Base-by-base conservation (phyloP, 2,329 filamentous ascomycete species). In the Aspergillus arachidicola region DNA sequence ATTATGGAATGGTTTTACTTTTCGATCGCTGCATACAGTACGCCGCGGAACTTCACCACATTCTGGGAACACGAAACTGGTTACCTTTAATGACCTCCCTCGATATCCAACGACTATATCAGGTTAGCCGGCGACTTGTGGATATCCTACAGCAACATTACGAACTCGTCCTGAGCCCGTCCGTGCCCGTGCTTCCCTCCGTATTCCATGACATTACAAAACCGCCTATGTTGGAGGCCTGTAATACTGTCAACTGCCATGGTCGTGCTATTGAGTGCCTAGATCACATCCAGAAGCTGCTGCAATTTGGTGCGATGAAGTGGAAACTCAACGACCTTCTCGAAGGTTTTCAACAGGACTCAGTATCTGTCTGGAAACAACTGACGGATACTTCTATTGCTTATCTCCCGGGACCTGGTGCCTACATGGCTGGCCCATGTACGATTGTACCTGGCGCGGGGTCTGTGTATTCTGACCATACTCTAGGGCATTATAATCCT, bases 1-100 rank as follows among this genome's bases (percentile, higher is more conserved):
- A 92, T 53, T 93, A 94, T 73, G 91, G 89, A 43, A 91, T 93
- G 65, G 83, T 89, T 34, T 83, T 96, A 28, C 91, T 97, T 46
- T 96, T 96, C 75, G 93, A 97, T 74, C 90, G 95, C 72, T 89
- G 89, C 66, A 88, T 94, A 68, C 86, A 89, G n/a, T 97, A 95
- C 73, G 86, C 95, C 56, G 86, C 91, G 63, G 87, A 88, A 64
- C 87, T 96, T 66, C 86, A 91, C 69, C 86, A 87, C 6, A 85
- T 93, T 53, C 84, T 91, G 28, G 84, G 85, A 62, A 84, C 86
- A 68, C 76, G 85, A 4, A 78, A 82, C 36, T 85, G 88, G 64
- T 83, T 85, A 19, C 86, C 89, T 5, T 90, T 94, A 58, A 87
- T 95, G 71, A 94, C 92, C 0, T 97, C 94, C 70, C 90, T 96